Evolutionary conservation across 2,329 filamentous ascomycete species (phyloP), one percentile per base, ranked within the genome.

Genomic region (Metarhizium album): DNA sequence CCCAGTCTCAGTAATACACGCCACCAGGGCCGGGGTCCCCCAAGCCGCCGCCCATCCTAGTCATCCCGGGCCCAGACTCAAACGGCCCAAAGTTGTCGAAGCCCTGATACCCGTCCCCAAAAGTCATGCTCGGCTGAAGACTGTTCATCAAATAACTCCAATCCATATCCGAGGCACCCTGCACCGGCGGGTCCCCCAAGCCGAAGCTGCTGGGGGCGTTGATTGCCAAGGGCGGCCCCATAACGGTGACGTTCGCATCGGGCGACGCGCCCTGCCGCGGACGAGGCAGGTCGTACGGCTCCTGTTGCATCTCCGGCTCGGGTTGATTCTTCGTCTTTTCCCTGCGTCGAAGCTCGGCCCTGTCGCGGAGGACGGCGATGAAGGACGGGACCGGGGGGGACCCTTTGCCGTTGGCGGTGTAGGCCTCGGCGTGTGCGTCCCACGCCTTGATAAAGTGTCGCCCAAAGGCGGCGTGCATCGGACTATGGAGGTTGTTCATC

Each of bases 391-490:
- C 66, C 16, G 64, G 58, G 2, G 73, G 50, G 8, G 50, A 53
- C 2, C 67, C 62, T 29, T 68, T 70, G 1, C 77, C 78, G 6
- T 67, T 62, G 47, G 69, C 67, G 4, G 65, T 55, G 55, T 74
- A 70, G 13, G 74, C 73, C 2, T 71, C 67, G 56, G 75, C 74
- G 50, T 75, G 74, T 2, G 76, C 76, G 42, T 77, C 74, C 82
- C 82, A 85, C 0, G 80, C 80, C 58, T 80, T 82, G 52, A 84
- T 64, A 40, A 85, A 77, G 18, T 78, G 70, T 20, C 70, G 69
- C 1, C 76, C 75, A 54, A 85, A 80, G 1, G 75, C 74, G 29
- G 75, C 65, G 57, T 82, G 78, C 66, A 82, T 71, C 6, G 79
- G 79, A 42, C 70, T 80, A 47, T 74, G 71, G 46, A 75, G 64